Conservation (phyloP, 169 alveolate genomes). For the Cryptosporidium canis region DNA sequence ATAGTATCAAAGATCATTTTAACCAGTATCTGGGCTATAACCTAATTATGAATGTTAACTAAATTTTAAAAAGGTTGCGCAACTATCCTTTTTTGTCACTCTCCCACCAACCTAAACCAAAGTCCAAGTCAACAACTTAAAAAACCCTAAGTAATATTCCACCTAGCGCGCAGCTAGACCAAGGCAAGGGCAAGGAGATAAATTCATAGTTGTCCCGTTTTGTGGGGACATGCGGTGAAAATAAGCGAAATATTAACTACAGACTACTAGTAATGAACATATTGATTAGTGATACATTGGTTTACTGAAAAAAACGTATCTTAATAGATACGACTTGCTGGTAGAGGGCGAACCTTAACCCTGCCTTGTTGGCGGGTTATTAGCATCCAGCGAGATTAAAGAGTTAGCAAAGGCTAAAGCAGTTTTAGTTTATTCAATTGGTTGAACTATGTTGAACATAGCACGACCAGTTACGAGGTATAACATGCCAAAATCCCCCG, state of each 20-base stretch:
- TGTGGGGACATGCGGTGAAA: too few species aligned
- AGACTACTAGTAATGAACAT: not conserved
- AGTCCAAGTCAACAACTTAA: too few species aligned
- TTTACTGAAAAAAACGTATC: conserved; percentile 67
- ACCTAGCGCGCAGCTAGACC: too few species aligned
- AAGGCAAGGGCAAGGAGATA: too few species aligned
- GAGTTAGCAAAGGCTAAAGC: conserved; percentile 24
- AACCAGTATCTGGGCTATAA: too few species aligned
- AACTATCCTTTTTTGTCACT: too few species aligned
- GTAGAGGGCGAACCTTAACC: conserved; percentile 75
- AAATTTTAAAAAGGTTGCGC: too few species aligned
- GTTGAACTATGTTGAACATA: not conserved
- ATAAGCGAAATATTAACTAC: not conserved
- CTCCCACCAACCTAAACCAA: too few species aligned
- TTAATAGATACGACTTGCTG: conserved; percentile 70
- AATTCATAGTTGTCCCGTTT: too few species aligned
- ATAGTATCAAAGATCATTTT: too few species aligned
- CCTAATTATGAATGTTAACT: too few species aligned
- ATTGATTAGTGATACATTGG: conserved; percentile 51
- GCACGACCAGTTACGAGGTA: conserved; percentile 16
- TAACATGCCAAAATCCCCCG: conserved; percentile 70
- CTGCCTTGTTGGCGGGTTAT: conserved; percentile 64
- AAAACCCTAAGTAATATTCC: too few species aligned
- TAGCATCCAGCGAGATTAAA: conserved; percentile 62
- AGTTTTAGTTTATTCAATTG: conserved; percentile 6